Evolutionary conservation across 371 early-diverging fungal genomes (phyloP), one percentile per base, ranked within the genome.

Genomic region (Syncephalastrum contaminatum): DNA sequence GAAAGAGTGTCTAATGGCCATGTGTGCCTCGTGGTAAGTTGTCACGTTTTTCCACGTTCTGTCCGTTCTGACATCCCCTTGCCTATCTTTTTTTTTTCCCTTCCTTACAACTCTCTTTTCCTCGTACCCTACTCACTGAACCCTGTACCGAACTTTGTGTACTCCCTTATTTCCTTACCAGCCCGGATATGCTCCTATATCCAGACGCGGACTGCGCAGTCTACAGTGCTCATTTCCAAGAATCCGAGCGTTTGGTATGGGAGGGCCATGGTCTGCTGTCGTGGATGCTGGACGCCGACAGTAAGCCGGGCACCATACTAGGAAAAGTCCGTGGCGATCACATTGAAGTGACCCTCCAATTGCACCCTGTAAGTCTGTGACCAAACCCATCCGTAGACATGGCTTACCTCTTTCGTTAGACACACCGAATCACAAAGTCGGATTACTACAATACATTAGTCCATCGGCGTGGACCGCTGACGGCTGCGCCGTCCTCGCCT

Each of bases 191-290:
- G 56, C 63, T 77, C 22, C 60, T 74, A 19, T 71, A 72, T 59
- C 70, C 61, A 48, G 65, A 69, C 43, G 69, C 74, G 41, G 78
- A 77, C 59, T 58, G 69, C 41, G 66, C 78, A 25, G 64, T 77
- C 25, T 77, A 77, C 51, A 72, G 69, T 30, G 78, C 70, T 7
- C 70, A 66, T 51, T 68, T 68, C 36, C 60, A 70, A 48, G 78
- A 77, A 53, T 40, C 39, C 16, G 61, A 60, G 39, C 48, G 43
- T n/a, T 42, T 64, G 18, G 66, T 76, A 18, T 77, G 78, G 78
- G 75, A 77, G 57, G 78, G 78, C 3, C 78, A 77, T 57, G 78
- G 78, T 4, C 49, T 74, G 12, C 18, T 77, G 46, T 70, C 74
- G 12, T 77, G 78, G 78, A 64, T 72, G n/a, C 62, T 73, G 58